A percentile compares a stretch with the other conserved stretches of the same genome.
Conservation (phyloP, 2,329 filamentous ascomycete species). For the Dactylella cylindrospora region DNA sequence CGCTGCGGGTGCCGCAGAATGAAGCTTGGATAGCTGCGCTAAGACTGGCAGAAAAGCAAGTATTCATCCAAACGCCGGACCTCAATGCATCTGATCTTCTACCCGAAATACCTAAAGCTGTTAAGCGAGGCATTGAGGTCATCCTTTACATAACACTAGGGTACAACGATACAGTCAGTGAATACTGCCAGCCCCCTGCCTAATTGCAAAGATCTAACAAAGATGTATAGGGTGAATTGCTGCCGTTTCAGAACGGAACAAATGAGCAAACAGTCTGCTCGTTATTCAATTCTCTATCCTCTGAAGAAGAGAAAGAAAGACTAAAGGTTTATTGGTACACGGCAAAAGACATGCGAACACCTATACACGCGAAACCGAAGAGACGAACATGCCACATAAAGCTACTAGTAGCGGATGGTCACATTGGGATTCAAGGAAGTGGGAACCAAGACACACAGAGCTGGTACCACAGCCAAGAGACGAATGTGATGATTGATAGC, state of each 20-base stretch:
- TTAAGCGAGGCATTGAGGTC: constrained; percentile 67
- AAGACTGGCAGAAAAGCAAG: constrained; percentile 62
- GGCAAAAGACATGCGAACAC: constrained; percentile 69
- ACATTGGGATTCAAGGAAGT: constrained; percentile 70
- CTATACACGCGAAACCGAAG: constrained; percentile 67
- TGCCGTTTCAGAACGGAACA: constrained; percentile 73
- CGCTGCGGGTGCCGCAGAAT: constrained; percentile 63
- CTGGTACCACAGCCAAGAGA: constrained; percentile 76
- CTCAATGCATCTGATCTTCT: constrained; percentile 70
- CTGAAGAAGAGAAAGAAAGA: constrained; percentile 54
- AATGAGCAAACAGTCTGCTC: constrained; percentile 70
- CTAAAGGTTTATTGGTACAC: constrained; percentile 71
- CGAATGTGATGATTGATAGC: constrained; percentile 74
- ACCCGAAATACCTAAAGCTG: constrained; percentile 65
- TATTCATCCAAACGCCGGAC: constrained; percentile 80
- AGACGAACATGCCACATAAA: constrained; percentile 71
- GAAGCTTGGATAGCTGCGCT: constrained; percentile 72
- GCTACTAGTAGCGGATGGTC: constrained; percentile 70
- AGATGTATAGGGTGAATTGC: constrained; percentile 64
- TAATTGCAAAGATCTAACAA: constrained; percentile 9
- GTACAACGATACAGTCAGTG: constrained; percentile 68
- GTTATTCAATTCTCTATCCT: constrained; percentile 61
- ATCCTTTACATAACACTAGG: constrained; percentile 73
- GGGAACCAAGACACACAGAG: constrained; percentile 80
- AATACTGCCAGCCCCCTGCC: neutral